Conservation (phyloP, 179 eudicot genomes). For the Spergularia azorica region DNA sequence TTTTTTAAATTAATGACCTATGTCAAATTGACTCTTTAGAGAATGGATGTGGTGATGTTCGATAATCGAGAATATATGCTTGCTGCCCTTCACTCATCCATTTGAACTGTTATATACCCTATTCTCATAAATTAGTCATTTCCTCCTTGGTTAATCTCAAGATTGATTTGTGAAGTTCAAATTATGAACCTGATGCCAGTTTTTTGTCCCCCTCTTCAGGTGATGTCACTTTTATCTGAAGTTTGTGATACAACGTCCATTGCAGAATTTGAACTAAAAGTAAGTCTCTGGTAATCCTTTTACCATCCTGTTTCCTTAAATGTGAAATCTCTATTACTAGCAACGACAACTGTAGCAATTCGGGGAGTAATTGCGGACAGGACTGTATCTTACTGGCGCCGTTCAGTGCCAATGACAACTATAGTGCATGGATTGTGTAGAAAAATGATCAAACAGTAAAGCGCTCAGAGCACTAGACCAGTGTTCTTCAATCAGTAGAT, state of each 20-base stretch:
- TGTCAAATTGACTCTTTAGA: not conserved
- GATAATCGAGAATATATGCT: conserved; percentile 3
- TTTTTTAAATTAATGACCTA: not conserved
- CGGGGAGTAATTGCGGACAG: not conserved
- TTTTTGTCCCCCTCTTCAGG: conserved; percentile 43
- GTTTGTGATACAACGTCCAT: conserved; percentile 78
- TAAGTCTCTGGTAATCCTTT: conserved; percentile 33
- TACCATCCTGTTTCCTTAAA: conserved; percentile 1
- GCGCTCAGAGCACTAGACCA: not conserved
- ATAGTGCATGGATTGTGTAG: not conserved
- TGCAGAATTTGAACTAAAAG: conserved; percentile 81
- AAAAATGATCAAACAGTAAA: not conserved
- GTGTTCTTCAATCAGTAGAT: not conserved
- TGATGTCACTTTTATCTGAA: conserved; percentile 60
- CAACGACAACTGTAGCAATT: not conserved
- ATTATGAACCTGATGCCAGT: conserved; percentile 11
- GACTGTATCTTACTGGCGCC: not conserved
- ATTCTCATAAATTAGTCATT: not conserved
- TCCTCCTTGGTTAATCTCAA: not conserved
- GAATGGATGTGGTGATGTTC: not conserved
- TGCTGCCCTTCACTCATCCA: not conserved
- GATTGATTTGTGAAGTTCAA: conserved; percentile 9
- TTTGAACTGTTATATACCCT: not conserved
- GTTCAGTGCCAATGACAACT: too few species aligned
- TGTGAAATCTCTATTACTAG: not conserved